Evolutionary conservation across 2,329 filamentous ascomycete species (phyloP).

Genomic region (Cordyceps sp.): DNA sequence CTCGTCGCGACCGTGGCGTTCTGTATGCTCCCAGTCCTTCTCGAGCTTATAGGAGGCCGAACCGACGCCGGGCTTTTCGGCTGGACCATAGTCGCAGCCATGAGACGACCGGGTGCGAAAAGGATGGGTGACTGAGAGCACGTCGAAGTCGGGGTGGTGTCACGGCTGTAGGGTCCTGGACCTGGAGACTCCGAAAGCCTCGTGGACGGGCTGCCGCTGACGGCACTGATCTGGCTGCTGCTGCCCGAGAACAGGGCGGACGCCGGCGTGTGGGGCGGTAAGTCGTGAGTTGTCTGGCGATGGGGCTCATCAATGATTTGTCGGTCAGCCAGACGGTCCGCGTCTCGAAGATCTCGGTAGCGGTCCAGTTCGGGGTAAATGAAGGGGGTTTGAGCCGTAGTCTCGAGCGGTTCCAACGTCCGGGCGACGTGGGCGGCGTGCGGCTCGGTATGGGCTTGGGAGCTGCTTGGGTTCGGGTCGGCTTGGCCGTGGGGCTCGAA

Average conservation of each 20-base stretch:
- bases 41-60: slow-evolving; percentile 43
- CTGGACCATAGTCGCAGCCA: slow-evolving; percentile 24
- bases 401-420: slow-evolving; percentile 20
- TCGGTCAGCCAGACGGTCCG: slow-evolving; percentile 15
- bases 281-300: slow-evolving; percentile 43
- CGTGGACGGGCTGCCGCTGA: slow-evolving; percentile 59
- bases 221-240: slow-evolving; percentile 37
- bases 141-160: slow-evolving; percentile 64
- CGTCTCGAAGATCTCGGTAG: slow-evolving; percentile 31
- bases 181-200: slow-evolving; percentile 57
- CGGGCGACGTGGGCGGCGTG: background rate
- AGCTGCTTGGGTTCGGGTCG: background rate
- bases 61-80: slow-evolving; percentile 38
- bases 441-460: too few relatives aligned
- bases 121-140: slow-evolving; percentile 57
- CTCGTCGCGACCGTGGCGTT: slow-evolving; percentile 28
- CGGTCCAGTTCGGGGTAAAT: slow-evolving; percentile 46
- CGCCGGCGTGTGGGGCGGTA: slow-evolving; percentile 46
- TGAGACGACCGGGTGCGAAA: slow-evolving; percentile 29
- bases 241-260: slow-evolving; percentile 38
- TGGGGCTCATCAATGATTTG: slow-evolving; percentile 30
- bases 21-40: slow-evolving; percentile 36
- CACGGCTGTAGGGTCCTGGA: slow-evolving; percentile 55
- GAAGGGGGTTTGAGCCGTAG: slow-evolving; percentile 22
- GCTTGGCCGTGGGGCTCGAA: background rate